phyloP scores from a whole-genome alignment of 2,329 filamentous ascomycete genomes.

The Talaromyces sp. region DNA sequence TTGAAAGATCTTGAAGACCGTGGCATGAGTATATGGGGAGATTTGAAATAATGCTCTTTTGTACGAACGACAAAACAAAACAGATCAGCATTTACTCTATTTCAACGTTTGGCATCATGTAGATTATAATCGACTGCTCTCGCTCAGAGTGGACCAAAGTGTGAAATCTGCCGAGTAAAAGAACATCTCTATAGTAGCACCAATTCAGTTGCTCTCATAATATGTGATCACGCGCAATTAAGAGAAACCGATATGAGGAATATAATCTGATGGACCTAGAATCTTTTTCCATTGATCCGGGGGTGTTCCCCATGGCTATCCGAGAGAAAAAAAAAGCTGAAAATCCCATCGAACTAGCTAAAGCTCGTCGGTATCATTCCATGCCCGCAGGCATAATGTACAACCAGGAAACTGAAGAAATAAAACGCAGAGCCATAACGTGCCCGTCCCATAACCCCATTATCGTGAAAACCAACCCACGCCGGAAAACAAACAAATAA shows the following conservation, averaged over 20 bases:
- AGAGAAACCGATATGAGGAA: too few species aligned
- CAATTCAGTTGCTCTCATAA: too few species aligned
- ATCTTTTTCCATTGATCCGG: constrained; percentile 31
- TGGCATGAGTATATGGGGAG: not conserved
- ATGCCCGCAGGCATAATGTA: constrained; percentile 64
- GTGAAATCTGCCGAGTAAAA: too few species aligned
- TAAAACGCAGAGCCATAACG: constrained; percentile 59
- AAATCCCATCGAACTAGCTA: constrained; percentile 37
- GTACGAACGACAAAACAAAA: too few species aligned
- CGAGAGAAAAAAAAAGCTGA: constrained; percentile 24
- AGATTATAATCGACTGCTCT: too few species aligned
- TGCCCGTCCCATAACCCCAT: constrained; percentile 69
- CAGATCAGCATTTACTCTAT: too few species aligned
- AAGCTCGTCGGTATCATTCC: constrained; percentile 46
- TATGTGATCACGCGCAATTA: too few species aligned
- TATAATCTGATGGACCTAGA: constrained; percentile 22
- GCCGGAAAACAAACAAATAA: constrained; percentile 66
- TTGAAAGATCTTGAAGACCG: not conserved
- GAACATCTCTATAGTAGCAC: too few species aligned
- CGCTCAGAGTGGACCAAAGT: too few species aligned
- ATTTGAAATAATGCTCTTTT: not conserved
- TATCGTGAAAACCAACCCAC: constrained; percentile 71
- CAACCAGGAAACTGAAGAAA: constrained; percentile 55
- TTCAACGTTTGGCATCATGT: too few species aligned
- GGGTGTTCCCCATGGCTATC: constrained; percentile 21